Evolutionary conservation across 2,329 filamentous ascomycete genomes (phyloP), one percentile per base, ranked within the genome.

Genomic region (Cytospora mali): DNA sequence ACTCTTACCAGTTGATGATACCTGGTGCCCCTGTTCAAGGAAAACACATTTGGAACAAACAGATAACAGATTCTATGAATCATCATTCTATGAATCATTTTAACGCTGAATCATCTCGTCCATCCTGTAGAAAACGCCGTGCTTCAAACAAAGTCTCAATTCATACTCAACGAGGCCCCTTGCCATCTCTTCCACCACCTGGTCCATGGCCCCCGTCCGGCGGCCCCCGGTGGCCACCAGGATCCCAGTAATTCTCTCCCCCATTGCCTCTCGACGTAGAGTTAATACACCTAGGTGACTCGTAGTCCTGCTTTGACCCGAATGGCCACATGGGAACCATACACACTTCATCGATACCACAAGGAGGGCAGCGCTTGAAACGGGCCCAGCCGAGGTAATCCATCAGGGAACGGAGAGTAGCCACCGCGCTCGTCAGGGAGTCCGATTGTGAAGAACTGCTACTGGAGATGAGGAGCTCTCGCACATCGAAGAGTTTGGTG

Each of bases 401-500:
- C 54, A 66, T 61, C 52, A 68, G 29, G 5, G 53, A 61, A 25
- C 58, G 29, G 10, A 68, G 29, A 4, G 18, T 48, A 6, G 14
- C 27, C 7, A 61, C 48, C 18, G 62, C 51, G 14, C 42, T 35
- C 6, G 52, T 14, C 55, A 58, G 13, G 4, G 29, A 28, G 25
- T 63, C 56, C 3, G 39, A 21, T 2, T 57, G 51, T 4, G 29
- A n/a, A 6, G 42, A 11, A 1, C 27, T 58, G 3, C 25, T 39
- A 9, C 11, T n/a, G 27, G 55, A 53, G 16, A 51, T 11, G 14
- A 76, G 62, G 2, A 72, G 29, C 18, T 67, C 50, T 1, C 71
- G 72, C 0, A 71, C 69, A 1, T 69, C 53, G 50, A 75, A 73
- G 1, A 77, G 66, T 9, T 70, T 49, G 3, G 61, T 53, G 69